Conservation (phyloP, 2,329 filamentous ascomycete genomes). For the Parastagonospora avenae region DNA sequence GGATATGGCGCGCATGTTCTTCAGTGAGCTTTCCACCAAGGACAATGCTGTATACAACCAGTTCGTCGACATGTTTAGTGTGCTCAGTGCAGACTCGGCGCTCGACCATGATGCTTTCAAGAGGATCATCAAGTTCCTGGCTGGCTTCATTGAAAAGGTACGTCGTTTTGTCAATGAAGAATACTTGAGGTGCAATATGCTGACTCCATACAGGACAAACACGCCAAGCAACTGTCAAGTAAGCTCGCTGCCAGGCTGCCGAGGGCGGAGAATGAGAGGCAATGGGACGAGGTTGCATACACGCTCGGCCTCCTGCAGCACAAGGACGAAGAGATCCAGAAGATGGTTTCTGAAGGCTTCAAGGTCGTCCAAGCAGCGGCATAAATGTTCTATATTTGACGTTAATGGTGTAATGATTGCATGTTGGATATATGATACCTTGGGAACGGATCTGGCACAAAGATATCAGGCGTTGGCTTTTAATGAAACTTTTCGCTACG, state of each 20-base stretch:
- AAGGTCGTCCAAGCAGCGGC: conserved; percentile 54
- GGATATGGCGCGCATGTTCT: conserved; percentile 96
- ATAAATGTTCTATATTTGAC: conserved; percentile 14
- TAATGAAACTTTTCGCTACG: background rate
- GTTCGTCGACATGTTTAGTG: conserved; percentile 98
- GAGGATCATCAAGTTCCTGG: conserved; percentile 87
- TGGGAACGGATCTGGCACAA: background rate
- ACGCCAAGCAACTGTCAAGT: conserved; percentile 89
- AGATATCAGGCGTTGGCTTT: background rate
- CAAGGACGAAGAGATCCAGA: conserved; percentile 88
- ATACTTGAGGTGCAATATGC: conserved; percentile 1
- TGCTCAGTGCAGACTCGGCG: conserved; percentile 79
- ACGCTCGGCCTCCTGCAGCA: conserved; percentile 87
- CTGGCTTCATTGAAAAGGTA: conserved; percentile 98
- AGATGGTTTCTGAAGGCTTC: conserved; percentile 76
- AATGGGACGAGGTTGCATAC: conserved; percentile 98
- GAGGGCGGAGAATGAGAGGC: conserved; percentile 87
- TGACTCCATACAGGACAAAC: conserved; percentile 76
- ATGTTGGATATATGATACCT: conserved; percentile 9
- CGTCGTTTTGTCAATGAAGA: background rate
- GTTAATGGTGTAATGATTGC: conserved; percentile 8
- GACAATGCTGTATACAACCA: conserved; percentile 99
- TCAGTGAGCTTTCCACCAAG: conserved; percentile 94
- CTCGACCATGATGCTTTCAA: conserved; percentile 86
- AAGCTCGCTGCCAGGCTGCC: conserved; percentile 87